A percentile compares a stretch with the other conserved stretches of the same genome.
Conservation (phyloP, 306 rosid genomes). For the Cicer arietinum region DNA sequence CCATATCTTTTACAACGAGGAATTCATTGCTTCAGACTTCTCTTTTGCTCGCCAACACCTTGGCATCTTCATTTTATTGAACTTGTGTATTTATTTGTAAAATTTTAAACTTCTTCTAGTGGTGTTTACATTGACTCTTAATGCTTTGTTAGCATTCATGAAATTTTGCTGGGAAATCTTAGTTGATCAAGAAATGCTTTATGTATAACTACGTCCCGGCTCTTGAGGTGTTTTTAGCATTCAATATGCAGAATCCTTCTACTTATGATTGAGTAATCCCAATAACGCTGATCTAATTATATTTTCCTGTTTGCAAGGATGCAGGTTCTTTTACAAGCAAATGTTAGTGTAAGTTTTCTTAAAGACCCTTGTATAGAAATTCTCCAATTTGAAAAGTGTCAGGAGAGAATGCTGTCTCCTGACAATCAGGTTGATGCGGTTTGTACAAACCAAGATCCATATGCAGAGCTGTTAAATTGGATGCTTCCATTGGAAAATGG, state of each 20-base stretch:
- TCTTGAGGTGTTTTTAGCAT: constrained; percentile 21
- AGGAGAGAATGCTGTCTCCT: constrained; percentile 54
- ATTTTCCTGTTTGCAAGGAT: constrained; percentile 77
- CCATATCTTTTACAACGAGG: neutral
- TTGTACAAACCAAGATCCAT: constrained; percentile 66
- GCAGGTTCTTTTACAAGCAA: constrained; percentile 95
- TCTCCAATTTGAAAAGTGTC: constrained; percentile 88
- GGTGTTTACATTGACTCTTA: constrained; percentile 32
- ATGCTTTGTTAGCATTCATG: constrained; percentile 28
- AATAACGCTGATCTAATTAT: constrained; percentile 56
- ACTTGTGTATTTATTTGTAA: constrained; percentile 13
- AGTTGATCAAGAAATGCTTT: constrained; percentile 30
- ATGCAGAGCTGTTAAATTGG: constrained; percentile 86
- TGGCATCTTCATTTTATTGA: constrained; percentile 29
- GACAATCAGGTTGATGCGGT: constrained; percentile 52
- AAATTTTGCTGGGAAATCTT: constrained; percentile 24
- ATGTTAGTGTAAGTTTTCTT: constrained; percentile 72
- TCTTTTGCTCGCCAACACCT: neutral
- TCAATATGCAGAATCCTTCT: constrained; percentile 36
- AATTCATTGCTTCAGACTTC: neutral
- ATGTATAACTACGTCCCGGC: neutral
- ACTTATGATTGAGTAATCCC: constrained; percentile 35
- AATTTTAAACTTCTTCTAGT: constrained; percentile 24
- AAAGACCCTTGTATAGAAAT: constrained; percentile 87
- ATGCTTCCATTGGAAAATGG: constrained; percentile 84